Evolutionary conservation across 2,329 filamentous ascomycete species (phyloP).

Genomic region (Fusarium ambrosium): DNA sequence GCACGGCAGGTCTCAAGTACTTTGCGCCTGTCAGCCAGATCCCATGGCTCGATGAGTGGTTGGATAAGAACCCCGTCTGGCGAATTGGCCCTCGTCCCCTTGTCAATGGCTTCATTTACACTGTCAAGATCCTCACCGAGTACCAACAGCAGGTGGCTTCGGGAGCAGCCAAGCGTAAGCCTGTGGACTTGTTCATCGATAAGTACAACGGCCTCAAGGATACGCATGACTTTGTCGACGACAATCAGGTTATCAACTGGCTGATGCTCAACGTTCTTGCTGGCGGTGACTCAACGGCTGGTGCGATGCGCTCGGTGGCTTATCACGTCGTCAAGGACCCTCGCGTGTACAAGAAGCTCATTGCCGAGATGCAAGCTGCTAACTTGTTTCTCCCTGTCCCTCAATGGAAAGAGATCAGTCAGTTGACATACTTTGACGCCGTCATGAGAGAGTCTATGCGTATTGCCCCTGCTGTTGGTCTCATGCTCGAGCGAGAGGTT

Average conservation of each 20-base stretch:
- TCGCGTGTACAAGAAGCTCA: constrained; percentile 20
- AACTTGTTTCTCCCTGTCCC: constrained; percentile 21
- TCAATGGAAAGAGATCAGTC: constrained; percentile 35
- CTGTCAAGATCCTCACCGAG: constrained; percentile 36
- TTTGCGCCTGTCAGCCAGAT: constrained; percentile 38
- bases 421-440: constrained; percentile 30
- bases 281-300: constrained; percentile 37
- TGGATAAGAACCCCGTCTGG: constrained; percentile 40
- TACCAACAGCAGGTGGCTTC: constrained; percentile 34
- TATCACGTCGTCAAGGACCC: constrained; percentile 34
- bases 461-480: constrained; percentile 19
- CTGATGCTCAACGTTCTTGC: constrained; percentile 40
- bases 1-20: constrained; percentile 33
- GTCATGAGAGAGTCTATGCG: constrained; percentile 36
- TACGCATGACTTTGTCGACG: constrained; percentile 33
- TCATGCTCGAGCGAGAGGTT: constrained; percentile 33
- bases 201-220: constrained; percentile 37
- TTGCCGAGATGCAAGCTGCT: constrained; percentile 23
- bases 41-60: constrained; percentile 40
- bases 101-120: constrained; percentile 28
- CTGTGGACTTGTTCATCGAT: constrained; percentile 39
- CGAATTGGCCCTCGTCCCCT: constrained; percentile 18
- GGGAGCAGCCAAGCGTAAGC: constrained; percentile 23
- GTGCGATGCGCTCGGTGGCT: constrained; percentile 33
- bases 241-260: constrained; percentile 38